These are phyloP conservation scores for Nevesoporus exiguus DNA, from an alignment of 768 basidiomycete genomes.

Conservation along the genomic window DNA sequence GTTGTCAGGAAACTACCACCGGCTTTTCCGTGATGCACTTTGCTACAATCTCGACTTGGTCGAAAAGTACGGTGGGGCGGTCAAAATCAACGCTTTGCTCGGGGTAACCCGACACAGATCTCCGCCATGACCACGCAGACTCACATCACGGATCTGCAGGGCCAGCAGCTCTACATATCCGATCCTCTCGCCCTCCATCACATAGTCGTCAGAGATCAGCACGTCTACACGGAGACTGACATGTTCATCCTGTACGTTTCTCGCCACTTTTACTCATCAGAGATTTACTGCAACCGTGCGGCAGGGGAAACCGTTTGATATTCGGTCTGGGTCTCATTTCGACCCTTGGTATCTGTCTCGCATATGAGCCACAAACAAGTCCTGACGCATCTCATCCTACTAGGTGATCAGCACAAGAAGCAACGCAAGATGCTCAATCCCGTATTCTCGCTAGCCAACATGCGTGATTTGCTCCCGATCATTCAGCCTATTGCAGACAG, in stretches of 20 bases:
- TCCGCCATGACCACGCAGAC: background rate
- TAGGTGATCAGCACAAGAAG: conserved; percentile 30
- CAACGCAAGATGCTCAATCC: conserved; percentile 35
- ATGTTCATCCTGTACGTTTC: conserved; percentile 31
- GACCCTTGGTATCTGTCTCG: conserved; percentile 31
- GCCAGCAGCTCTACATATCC: conserved; percentile 33
- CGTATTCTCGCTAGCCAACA: conserved; percentile 31
- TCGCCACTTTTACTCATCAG: background rate
- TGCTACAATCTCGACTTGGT: conserved; percentile 31
- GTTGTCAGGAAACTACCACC: conserved; percentile 31
- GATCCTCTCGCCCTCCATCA: conserved; percentile 39
- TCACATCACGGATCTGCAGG: conserved; percentile 9
- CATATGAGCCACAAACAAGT: background rate
- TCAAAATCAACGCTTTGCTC: conserved; percentile 35
- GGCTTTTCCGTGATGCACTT: conserved; percentile 32
- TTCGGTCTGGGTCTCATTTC: conserved; percentile 39
- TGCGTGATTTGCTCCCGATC: conserved; percentile 29
- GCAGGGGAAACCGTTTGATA: conserved; percentile 29
- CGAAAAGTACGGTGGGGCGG: conserved; percentile 32
- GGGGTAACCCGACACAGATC: conserved; percentile 23
- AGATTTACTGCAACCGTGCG: background rate
- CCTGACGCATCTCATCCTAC: background rate
- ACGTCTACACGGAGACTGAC: conserved; percentile 37
- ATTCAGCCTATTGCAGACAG: conserved; percentile 34
- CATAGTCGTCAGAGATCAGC: conserved; percentile 36